These are phyloP conservation scores for Penicillium sp. DNA, from an alignment of 2,329 filamentous ascomycete species.

Conservation along the genomic window DNA sequence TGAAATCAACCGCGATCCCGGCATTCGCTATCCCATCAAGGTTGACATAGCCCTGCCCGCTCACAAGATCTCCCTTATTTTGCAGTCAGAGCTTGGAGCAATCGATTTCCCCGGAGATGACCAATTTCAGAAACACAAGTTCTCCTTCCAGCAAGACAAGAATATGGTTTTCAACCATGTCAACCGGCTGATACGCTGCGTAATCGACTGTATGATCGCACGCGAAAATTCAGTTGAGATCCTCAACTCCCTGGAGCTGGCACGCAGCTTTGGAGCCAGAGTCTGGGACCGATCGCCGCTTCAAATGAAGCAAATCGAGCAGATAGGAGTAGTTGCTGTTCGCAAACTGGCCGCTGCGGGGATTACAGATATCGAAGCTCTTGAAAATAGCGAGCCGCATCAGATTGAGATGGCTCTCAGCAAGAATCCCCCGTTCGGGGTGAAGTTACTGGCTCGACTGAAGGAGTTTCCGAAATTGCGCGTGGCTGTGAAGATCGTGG, in stretches of 20 bases:
- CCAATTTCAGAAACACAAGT: conserved; percentile 50
- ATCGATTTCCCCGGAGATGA: conserved; percentile 59
- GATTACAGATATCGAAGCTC: conserved; percentile 64
- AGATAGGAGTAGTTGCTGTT: conserved; percentile 69
- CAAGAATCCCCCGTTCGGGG: conserved; percentile 77
- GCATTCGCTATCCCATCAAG: conserved; percentile 66
- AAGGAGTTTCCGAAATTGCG: conserved; percentile 66
- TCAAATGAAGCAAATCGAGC: conserved; percentile 77
- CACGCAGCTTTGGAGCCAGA: conserved; percentile 67
- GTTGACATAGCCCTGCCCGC: conserved; percentile 59
- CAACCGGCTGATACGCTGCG: conserved; percentile 65
- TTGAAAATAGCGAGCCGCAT: conserved; percentile 62
- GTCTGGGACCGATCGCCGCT: conserved; percentile 77
- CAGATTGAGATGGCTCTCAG: conserved; percentile 72
- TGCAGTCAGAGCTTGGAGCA: conserved; percentile 69
- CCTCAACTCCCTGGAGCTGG: conserved; percentile 67
- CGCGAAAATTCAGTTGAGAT: conserved; percentile 61
- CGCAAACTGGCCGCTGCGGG: conserved; percentile 67
- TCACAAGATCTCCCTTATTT: conserved; percentile 71
- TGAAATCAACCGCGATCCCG: conserved; percentile 62
- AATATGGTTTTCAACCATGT: conserved; percentile 61
- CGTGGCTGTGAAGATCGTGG: conserved; percentile 50
- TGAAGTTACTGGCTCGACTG: conserved; percentile 60
- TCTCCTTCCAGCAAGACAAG: conserved; percentile 58
- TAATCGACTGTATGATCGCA: conserved; percentile 66